Evolutionary conservation across 148 eudicot genomes (phyloP), one percentile per base, ranked within the genome.

Genomic region (Suaeda aralocaspica): DNA sequence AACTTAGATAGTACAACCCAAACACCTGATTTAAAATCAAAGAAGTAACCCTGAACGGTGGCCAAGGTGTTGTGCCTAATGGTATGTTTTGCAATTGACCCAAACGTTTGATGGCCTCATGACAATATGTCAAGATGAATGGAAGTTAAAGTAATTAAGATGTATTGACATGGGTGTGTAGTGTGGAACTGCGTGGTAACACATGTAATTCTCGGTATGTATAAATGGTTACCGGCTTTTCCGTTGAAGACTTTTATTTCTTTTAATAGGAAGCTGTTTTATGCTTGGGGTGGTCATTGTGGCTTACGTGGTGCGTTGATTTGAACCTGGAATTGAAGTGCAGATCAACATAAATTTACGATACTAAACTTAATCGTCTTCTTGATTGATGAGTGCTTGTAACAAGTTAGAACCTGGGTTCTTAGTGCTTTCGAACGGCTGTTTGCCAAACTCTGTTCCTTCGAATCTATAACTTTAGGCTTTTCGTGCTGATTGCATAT

Each of bases 381-480:
- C n/a, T 48, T 24, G 25, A 0, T 50, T 15, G n/a, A 9, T 19
- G 28, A 12, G 3, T 45, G 13, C 24, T 24, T 11, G 29, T n/a
- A 48, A 64, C n/a, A 67, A 62, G 74, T 51, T 48, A 72, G 9
- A 56, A 92, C 98, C 92, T 82, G 8, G 79, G 83, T n/a, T 45
- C 77, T 80, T 76, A 84, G 84, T 45, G 96, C 94, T n/a, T n/a
- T 80, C 96, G 84, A 31, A 76, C 77, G 59, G 85, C 82, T 29
- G 98, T n/a, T 90, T 85, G 82, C 85, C 74, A n/a, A 90, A 74
- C 56, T 73, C 74, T 59, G 96, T 71, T 84, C 92, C 78, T 56
- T 88, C 33, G 98, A 92, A 74, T 83, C 69, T 69, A 90, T 88
- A 65, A 77, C 82, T 72, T 92, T 88, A 42, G 57, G 48, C 67